Base-by-base conservation (phyloP, 768 basidiomycete genomes). In the Phaeotremella fagi region DNA sequence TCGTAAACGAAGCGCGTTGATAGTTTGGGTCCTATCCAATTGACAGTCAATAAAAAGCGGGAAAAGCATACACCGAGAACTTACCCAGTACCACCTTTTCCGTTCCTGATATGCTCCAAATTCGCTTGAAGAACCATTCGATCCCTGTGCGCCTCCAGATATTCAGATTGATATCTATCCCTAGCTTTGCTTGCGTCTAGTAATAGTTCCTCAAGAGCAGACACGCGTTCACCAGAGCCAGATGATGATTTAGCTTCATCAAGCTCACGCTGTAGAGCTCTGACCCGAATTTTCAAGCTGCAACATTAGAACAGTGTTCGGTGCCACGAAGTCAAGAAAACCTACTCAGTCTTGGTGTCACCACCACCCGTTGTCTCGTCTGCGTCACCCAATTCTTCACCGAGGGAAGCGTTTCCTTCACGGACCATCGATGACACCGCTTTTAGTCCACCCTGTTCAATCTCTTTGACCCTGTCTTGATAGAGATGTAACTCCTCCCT, bases 181-280 rank as follows among this genome's bases (percentile, higher is more conserved):
- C 94, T 94, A 84, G 88, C 85, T 59, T 87, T 79, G 57, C 86
- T 92, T 25, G 91, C 88, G 61, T 97, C 92, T 47, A 90, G 88
- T 50, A 97, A 77, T 50, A 94, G 76, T 66, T 89, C 91, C 75
- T 97, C 90, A 24, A 95, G 77, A n/a, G 94, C 88, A 16, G 90
- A 71, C 4, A 91, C 75, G 24, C 83, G 80, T 55, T 85, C 87
- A 5, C 83, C 79, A 66, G 90, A 88, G 4, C 78, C 85, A 63
- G 86, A 84, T 56, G 87, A 85, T 72, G 83, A 83, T 72, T 80
- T 80, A 27, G 85, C 80, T 4, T 82, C 80, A 45, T 85, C 84
- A 27, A 98, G 78, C 69, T 97, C 90, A 23, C 90, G 78, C 70
- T 87, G 78, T 25, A 97, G 80, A 55, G 82, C 85, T 55, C 85